Evolutionary conservation across 768 basidiomycete species (phyloP), one percentile per base, ranked within the genome.

Genomic region (Collybiopsis confluens): DNA sequence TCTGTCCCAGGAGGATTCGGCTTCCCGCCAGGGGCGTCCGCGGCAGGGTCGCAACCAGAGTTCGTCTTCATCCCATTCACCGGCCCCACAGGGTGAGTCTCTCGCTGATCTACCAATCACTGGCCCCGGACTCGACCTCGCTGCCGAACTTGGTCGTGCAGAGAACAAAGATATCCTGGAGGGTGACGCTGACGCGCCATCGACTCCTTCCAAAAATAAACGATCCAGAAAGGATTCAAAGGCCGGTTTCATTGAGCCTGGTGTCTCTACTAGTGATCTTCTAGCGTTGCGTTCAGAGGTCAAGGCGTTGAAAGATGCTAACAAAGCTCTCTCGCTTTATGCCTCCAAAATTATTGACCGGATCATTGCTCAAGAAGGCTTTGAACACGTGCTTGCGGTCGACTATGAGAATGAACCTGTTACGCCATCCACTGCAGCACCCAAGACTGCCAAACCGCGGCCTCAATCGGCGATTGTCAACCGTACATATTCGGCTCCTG

Each of bases 281-380:
- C 86, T 90, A 40, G 79, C 84, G n/a, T 70, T 98, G 50, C 79
- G 87, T 33, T 80, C 73, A 10, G 96, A 98, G 68, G 86, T 97
- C 66, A 96, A 96, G 68, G 86, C 85, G 27, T 81, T 98, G 68
- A 90, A 88, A 66, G 95, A 97, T 65, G 92, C 92, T 41, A 98
- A 97, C 75, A 96, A 96, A 68, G 95, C 95, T 1, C 74, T 98
- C 11, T 92, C 92, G 16, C 71, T 98, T 37, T 98, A 98, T 64
- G 93, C 95, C 3, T 93, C 92, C 43, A 98, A 98, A 77, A 98
- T 98, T 60, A 90, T 98, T 63, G 96, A 98, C 73, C 84, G 95
- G 42, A 97, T 98, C 65, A 96, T 98, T 61, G 81, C 89, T 1
- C 89, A 95, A 68, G 95, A 97, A 69, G 94, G 94, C 21, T 98